A percentile compares a stretch with the other conserved stretches of the same genome.
Conservation (phyloP, 2,329 filamentous ascomycete species). For the Fusarium abutilonis region DNA sequence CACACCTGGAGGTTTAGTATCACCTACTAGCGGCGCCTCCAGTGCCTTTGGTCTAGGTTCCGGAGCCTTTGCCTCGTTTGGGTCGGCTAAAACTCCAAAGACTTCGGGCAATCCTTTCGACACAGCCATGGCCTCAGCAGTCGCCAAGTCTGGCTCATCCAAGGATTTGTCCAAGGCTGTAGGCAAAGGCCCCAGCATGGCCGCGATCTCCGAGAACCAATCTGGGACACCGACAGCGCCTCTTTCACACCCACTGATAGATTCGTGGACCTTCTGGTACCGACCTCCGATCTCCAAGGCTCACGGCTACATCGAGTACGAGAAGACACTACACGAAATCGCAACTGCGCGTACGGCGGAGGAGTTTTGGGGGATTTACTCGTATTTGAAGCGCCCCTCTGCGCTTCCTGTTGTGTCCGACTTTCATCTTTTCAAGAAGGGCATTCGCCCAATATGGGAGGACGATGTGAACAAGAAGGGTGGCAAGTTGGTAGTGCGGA, state of each 20-base stretch:
- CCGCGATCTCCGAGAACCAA: conserved; percentile 57
- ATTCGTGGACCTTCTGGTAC: conserved; percentile 97
- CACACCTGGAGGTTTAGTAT: conserved; percentile 67
- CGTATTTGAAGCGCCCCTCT: conserved; percentile 89
- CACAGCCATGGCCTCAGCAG: conserved; percentile 65
- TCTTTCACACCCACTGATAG: conserved; percentile 71
- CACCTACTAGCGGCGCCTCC: conserved; percentile 70
- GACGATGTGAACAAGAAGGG: conserved; percentile 96
- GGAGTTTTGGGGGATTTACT: conserved; percentile 90
- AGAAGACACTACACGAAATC: conserved; percentile 92
- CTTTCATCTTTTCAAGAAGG: conserved; percentile 97
- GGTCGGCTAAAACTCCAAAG: conserved; percentile 87
- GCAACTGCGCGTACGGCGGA: conserved; percentile 84
- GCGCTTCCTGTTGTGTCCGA: conserved; percentile 90
- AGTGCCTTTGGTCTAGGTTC: conserved; percentile 94
- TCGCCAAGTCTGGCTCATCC: conserved; percentile 45
- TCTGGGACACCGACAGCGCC: conserved; percentile 53
- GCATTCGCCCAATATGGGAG: conserved; percentile 97
- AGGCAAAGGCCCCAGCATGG: conserved; percentile 51
- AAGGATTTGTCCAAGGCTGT: conserved; percentile 49
- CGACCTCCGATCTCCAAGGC: conserved; percentile 96
- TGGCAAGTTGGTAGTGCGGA: conserved; percentile 95
- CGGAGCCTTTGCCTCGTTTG: conserved; percentile 91
- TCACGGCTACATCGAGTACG: conserved; percentile 86
- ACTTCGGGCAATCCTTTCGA: conserved; percentile 84